Base-by-base conservation (phyloP, 2,329 filamentous ascomycete species). In the Epichloe aotearoae region DNA sequence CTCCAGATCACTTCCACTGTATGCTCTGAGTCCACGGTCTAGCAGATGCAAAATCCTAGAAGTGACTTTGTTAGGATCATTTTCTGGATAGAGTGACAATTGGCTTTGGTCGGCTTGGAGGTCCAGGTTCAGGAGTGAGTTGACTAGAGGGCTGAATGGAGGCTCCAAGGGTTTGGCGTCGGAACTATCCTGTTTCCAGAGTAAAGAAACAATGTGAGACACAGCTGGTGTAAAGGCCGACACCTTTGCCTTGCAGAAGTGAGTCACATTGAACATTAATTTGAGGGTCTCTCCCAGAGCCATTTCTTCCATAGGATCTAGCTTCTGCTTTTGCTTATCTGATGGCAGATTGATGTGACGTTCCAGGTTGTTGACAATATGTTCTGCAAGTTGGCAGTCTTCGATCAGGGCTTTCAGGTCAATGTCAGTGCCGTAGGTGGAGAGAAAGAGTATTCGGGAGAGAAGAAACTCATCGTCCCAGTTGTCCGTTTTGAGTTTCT, bases 211-310 rank as follows among this genome's bases (percentile, higher is more conserved):
- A 30, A 97, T 78, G 53, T 81, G 74, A 11, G 82, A 76, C 41
- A 94, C 75, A 3, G 84, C 80, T 20, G 77, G 70, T 1, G 80
- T 80, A 61, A 96, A 94, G 0, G 73, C 68, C 1, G 71, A 64
- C 4, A 70, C 67, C 26, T 83, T 73, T 41, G 82, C 74, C 4
- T 82, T 79, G 57, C 83, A 84, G 60, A 83, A 82, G 59, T 90
- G 83, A 2, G 85, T 86, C 49, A 95, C 74, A 65, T 96, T 96
- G 73, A 94, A 97, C 48, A 95, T 69, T 40, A 97, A 74, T 62
- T 95, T 96, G 47, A 93, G 71, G 0, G 86, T 91, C 65, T 97
- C 91, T 8, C 75, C 75, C 38, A 97, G 73, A 0, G 90, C 88
- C 79, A 91, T 81, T 52, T 85, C 81, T 56, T 85, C 81, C 75